These are phyloP conservation scores for Pyrrhoderma lamaoense DNA, from an alignment of 1,284 basidiomycete genomes.

Conservation along the genomic window DNA sequence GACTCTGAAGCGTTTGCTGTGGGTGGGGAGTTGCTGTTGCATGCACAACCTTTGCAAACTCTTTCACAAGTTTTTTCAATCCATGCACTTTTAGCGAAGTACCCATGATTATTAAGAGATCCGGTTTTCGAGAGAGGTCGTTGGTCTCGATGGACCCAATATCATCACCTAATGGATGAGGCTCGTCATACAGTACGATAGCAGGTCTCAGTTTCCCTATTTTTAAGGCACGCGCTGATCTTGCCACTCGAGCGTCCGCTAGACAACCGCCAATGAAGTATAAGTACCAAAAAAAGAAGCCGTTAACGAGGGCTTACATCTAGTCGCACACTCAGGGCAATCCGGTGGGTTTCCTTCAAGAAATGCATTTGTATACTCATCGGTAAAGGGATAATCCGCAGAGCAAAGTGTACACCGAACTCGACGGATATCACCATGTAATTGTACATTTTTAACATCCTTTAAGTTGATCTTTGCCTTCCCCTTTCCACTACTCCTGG, in stretches of 20 bases:
- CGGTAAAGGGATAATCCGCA: slow-evolving; percentile 61
- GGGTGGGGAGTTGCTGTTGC: slow-evolving; percentile 33
- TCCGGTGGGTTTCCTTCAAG: slow-evolving; percentile 64
- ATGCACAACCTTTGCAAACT: slow-evolving; percentile 83
- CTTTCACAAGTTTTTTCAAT: slow-evolving; percentile 87
- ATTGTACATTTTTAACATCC: slow-evolving; percentile 77
- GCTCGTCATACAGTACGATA: slow-evolving; percentile 87
- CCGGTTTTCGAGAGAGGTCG: slow-evolving; percentile 74
- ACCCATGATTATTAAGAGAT: slow-evolving; percentile 92
- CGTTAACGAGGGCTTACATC: slow-evolving; percentile 47
- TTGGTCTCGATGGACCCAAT: slow-evolving; percentile 71
- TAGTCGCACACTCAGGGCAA: slow-evolving; percentile 73
- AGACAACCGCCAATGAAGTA: neutral
- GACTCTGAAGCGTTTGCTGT: slow-evolving; percentile 20
- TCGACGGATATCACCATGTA: slow-evolving; percentile 88
- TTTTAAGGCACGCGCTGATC: slow-evolving; percentile 70
- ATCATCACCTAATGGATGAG: slow-evolving; percentile 81
- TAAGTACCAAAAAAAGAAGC: slow-evolving; percentile 19
- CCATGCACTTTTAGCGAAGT: slow-evolving; percentile 95
- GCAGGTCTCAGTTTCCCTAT: slow-evolving; percentile 78
- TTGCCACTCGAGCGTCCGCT: slow-evolving; percentile 69
- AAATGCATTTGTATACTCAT: slow-evolving; percentile 58
- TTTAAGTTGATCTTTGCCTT: slow-evolving; percentile 57
- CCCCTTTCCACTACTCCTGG: slow-evolving; percentile 46
- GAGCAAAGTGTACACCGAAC: slow-evolving; percentile 82